Base-by-base conservation (phyloP, 306 rosid genomes). In the Inga oerstediana region DNA sequence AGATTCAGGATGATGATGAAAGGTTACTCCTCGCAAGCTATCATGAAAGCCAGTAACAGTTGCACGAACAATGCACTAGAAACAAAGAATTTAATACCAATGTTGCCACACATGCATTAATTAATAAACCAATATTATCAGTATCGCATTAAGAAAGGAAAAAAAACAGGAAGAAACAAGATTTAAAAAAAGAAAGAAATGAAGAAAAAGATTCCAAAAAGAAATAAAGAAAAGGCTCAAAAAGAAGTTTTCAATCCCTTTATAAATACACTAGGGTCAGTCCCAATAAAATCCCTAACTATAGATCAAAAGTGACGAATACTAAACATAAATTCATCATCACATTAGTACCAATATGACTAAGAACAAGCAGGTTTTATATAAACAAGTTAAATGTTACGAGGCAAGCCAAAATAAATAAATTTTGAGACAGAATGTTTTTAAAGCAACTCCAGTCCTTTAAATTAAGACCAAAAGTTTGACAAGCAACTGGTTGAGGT, bases 61-160 rank as follows among this genome's bases (percentile, higher is more conserved):
- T 66, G 97, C 98, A 83, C 93, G 94, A 77, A 93, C 97, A 84
- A 86, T 73, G 87, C 99, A 95, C 98, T 94, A 84, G 48, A 89
- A 71, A 75, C 76, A 88, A 81, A 86, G 52, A 54, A 85, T 78
- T 79, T 34, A 85, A 86, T 72, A 43, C 71, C 77, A 78, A 75
- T 41, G 77, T 58, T 80, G 76, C 35, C 39, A 77, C 20, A 74
- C 81, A 73, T 67, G 78, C 76, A 77, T 32, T 56, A 82, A 72
- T 77, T 58, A 58, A 58, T 7, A 58, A 83, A 85, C 69, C 73
- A 54, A 79, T 37, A 67, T 54, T 65, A 86, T 20, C 72, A 11
- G 32, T 20, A 66, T 76, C 69, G 24, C 43, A 74, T 79, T 78
- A 74, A 81, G 54, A 80, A 39, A 19, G 69, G 59, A 24, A 19